These are phyloP conservation scores for Penicillium paradoxum DNA, from an alignment of 495 filamentous ascomycete species.

Conservation along the genomic window DNA sequence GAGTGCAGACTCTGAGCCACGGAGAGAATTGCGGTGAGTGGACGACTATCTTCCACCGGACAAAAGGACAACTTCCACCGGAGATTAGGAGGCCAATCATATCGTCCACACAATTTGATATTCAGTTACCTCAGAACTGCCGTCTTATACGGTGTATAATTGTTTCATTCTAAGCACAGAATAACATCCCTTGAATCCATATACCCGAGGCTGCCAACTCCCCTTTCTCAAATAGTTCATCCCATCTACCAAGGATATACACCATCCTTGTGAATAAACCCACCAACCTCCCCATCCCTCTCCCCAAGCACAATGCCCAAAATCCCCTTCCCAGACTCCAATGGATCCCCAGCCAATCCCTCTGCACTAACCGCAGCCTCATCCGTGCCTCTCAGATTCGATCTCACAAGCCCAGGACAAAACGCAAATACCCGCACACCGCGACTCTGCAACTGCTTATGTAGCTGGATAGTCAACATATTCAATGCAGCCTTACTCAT, in stretches of 20 bases:
- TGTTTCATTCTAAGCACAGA: not conserved
- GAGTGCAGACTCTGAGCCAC: not conserved
- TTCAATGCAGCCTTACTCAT: slow-evolving; percentile 42
- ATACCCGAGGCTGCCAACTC: too few species aligned
- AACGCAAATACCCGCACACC: slow-evolving; percentile 17
- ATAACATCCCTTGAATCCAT: too few species aligned
- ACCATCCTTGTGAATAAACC: slow-evolving; percentile 27
- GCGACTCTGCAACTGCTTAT: slow-evolving; percentile 4
- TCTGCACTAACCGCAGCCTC: slow-evolving; percentile 17
- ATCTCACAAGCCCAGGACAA: slow-evolving; percentile 25
- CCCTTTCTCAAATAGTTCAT: too few species aligned
- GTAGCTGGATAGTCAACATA: slow-evolving; percentile 28
- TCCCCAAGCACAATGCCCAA: slow-evolving; percentile 27
- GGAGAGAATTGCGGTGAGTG: not conserved
- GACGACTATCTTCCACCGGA: slow-evolving; percentile 1
- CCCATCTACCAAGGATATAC: not conserved
- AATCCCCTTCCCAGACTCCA: slow-evolving; percentile 22
- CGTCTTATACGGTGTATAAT: not conserved
- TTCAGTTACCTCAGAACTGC: not conserved
- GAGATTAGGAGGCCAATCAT: slow-evolving; percentile 1
- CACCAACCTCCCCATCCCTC: slow-evolving; percentile 25
- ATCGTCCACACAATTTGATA: not conserved
- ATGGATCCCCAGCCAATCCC: slow-evolving; percentile 25
- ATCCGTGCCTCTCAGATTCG: slow-evolving; percentile 25
- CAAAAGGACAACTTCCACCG: not conserved